A percentile compares a stretch with the other conserved stretches of the same genome.
Conservation (phyloP, 2,329 filamentous ascomycete genomes). For the Leptographium lundbergii region DNA sequence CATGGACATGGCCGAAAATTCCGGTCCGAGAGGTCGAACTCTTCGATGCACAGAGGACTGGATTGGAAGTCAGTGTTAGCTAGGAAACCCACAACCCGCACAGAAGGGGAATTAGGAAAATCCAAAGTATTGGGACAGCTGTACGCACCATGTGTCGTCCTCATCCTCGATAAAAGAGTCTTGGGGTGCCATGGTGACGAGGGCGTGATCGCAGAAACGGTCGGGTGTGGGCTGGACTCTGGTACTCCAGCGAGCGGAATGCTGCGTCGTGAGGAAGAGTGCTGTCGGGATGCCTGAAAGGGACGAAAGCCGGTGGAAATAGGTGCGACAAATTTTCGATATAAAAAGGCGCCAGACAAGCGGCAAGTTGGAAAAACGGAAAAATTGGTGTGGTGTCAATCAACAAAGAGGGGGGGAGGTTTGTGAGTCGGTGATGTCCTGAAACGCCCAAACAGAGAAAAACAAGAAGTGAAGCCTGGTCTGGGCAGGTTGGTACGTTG, state of each 20-base stretch:
- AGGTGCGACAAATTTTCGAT: neutral
- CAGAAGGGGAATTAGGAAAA: too few relatives aligned
- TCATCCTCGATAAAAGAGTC: slow-evolving; percentile 62
- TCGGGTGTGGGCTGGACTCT: too few relatives aligned
- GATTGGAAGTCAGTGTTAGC: slow-evolving; percentile 9
- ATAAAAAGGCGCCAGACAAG: neutral
- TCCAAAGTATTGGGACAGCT: neutral
- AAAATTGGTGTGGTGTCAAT: neutral
- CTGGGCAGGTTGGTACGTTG: neutral
- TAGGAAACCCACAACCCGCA: neutral
- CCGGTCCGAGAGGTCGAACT: slow-evolving; percentile 94
- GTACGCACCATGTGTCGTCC: slow-evolving; percentile 52
- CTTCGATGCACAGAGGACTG: slow-evolving; percentile 95
- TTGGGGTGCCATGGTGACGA: slow-evolving; percentile 48
- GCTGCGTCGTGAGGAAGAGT: neutral
- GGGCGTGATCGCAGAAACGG: neutral
- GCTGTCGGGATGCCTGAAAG: neutral
- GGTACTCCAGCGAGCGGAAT: neutral
- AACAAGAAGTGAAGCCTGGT: neutral
- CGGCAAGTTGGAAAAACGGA: neutral
- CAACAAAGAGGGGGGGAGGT: neutral
- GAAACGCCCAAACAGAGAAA: neutral
- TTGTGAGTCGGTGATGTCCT: neutral
- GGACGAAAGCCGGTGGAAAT: neutral
- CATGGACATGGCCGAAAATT: slow-evolving; percentile 96